A percentile compares a stretch with the other conserved stretches of the same genome.
These are phyloP conservation scores for Circinella umbellata DNA, from an alignment of 371 early-diverging fungal genomes.

Conservation along the genomic window DNA sequence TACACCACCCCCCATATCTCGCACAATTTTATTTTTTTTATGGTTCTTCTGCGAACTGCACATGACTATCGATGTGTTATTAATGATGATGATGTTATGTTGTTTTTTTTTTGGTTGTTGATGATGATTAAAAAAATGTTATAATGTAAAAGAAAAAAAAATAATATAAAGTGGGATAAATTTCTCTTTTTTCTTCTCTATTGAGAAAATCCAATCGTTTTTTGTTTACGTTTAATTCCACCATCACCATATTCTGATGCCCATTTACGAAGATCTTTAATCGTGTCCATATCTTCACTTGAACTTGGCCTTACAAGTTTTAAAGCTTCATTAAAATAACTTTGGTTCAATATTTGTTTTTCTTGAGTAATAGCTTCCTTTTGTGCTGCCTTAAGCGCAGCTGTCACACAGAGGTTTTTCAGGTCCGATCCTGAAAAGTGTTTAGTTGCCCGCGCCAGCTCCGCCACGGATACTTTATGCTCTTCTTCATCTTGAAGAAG, in stretches of 20 bases:
- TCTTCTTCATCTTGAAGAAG: constrained; percentile 76
- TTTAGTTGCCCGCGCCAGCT: constrained; percentile 72
- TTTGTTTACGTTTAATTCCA: constrained; percentile 39
- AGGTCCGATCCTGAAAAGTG: constrained; percentile 97
- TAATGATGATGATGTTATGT: background rate
- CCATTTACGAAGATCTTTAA: constrained; percentile 89
- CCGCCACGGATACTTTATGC: constrained; percentile 58
- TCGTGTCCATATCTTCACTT: constrained; percentile 85
- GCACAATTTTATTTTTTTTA: background rate
- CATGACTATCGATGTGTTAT: constrained; percentile 22
- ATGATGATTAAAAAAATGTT: no score
- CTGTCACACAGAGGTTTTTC: constrained; percentile 97
- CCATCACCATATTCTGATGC: constrained; percentile 87
- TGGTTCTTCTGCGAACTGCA: constrained; percentile 23
- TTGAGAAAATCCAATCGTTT: constrained; percentile 38
- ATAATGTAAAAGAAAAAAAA: no score
- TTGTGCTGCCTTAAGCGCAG: constrained; percentile 79
- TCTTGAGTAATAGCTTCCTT: constrained; percentile 38
- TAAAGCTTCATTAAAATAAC: constrained; percentile 84
- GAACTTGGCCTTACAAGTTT: constrained; percentile 84
- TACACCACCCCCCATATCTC: background rate
- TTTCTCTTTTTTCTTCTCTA: background rate
- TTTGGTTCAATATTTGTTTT: constrained; percentile 36
- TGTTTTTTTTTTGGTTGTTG: background rate
- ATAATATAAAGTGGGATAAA: no score